Percentiles rank a stretch among this genome's conserved stretches.
These are phyloP conservation scores for Ustilago esculenta DNA, from an alignment of 1,284 basidiomycete genomes.

Conservation along the genomic window DNA sequence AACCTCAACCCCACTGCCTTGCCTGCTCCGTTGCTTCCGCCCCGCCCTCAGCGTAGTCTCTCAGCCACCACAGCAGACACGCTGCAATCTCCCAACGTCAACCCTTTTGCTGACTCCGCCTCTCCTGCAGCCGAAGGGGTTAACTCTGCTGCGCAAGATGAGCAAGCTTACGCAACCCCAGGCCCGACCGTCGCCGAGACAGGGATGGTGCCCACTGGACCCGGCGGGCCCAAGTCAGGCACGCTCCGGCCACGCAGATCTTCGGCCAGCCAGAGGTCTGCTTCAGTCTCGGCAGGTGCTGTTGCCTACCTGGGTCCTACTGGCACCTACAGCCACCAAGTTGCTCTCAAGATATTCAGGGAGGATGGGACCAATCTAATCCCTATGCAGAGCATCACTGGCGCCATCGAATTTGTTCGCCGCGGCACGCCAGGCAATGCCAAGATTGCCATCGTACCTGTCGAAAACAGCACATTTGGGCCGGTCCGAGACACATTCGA, in stretches of 20 bases:
- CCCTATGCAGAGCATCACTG: conserved; percentile 46
- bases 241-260: conserved; percentile 41
- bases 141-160: conserved; percentile 7
- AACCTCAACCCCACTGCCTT: conserved; percentile 43
- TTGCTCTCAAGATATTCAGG: conserved; percentile 45
- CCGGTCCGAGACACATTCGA: conserved; percentile 45
- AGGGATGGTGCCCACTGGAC: conserved; percentile 41
- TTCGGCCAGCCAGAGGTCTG: conserved; percentile 38
- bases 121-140: conserved; percentile 1
- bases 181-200: conserved; percentile 54
- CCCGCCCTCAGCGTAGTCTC: conserved; percentile 31
- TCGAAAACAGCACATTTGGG: conserved; percentile 48
- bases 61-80: conserved; percentile 19
- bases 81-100: conserved; percentile 22
- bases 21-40: conserved; percentile 37
- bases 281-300: conserved; percentile 42
- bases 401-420: conserved; percentile 50
- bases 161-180: conserved; percentile 15
- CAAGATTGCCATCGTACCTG: conserved; percentile 47
- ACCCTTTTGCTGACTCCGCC: conserved; percentile 33
- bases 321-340: conserved; percentile 48
- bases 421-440: conserved; percentile 43
- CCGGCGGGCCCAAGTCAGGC: conserved; percentile 53
- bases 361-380: conserved; percentile 36
- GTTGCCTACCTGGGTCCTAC: conserved; percentile 49